Percentiles rank a stretch among this genome's conserved stretches.
Evolutionary conservation across 2,329 filamentous ascomycete species (phyloP).

Genomic region (Zymoseptoria pseudotritici): DNA sequence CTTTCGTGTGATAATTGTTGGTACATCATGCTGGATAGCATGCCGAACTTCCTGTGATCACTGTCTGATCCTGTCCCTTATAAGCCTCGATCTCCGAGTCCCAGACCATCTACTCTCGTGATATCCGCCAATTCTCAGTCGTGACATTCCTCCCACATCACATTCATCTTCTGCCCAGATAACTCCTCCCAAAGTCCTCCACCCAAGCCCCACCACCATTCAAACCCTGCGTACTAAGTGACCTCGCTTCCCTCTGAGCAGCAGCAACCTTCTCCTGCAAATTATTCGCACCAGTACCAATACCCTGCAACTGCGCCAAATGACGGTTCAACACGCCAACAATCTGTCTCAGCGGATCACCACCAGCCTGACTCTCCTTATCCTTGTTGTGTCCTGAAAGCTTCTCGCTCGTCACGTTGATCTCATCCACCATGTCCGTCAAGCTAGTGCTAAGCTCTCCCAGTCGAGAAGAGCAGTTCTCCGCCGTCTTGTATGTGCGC

Average conservation of each 20-base stretch:
- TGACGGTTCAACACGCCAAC: conserved; percentile 92
- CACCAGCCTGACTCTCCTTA: conserved; percentile 52
- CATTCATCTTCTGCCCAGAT: conserved; percentile 49
- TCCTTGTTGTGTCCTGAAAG: conserved; percentile 67
- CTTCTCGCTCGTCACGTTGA: conserved; percentile 84
- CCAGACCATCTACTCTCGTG: too few relatives aligned
- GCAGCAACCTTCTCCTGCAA: conserved; percentile 75
- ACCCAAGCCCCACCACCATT: conserved; percentile 58
- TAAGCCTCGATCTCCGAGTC: too few relatives aligned
- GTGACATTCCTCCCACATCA: neutral
- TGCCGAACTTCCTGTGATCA: neutral
- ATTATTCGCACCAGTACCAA: conserved; percentile 75
- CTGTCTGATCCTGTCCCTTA: too few relatives aligned
- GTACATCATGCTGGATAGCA: neutral
- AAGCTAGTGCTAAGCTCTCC: conserved; percentile 92
- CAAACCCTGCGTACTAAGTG: conserved; percentile 40
- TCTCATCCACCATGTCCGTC: conserved; percentile 94
- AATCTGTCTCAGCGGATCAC: conserved; percentile 74
- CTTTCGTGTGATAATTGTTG: neutral
- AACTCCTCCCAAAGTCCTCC: conserved; percentile 87
- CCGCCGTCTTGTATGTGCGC: conserved; percentile 86
- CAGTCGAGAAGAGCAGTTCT: conserved; percentile 82
- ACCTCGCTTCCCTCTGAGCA: conserved; percentile 70
- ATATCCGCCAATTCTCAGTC: neutral
- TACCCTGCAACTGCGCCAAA: conserved; percentile 83